These are phyloP conservation scores for Phylloporus scabripes DNA, from an alignment of 768 basidiomycete species.

Conservation along the genomic window DNA sequence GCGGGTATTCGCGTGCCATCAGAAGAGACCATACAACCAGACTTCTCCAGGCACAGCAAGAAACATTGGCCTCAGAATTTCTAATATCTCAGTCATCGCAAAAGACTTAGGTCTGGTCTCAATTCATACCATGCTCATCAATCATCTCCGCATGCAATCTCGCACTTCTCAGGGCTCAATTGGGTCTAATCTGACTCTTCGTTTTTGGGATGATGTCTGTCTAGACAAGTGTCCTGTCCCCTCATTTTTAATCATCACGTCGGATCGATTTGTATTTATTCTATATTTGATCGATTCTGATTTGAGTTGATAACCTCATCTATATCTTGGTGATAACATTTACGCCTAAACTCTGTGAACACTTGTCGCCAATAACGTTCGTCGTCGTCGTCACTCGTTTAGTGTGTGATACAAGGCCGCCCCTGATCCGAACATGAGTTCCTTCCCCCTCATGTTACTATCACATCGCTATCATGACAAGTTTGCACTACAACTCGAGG, in stretches of 20 bases:
- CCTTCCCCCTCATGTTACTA: neutral
- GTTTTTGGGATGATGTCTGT: constrained; percentile 19
- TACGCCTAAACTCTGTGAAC: neutral
- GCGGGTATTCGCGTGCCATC: constrained; percentile 3
- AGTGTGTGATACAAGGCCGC: neutral
- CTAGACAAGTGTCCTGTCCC: constrained; percentile 23
- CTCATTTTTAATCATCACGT: constrained; percentile 29
- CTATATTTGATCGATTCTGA: constrained; percentile 14
- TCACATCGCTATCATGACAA: no score
- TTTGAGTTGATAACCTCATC: constrained; percentile 2
- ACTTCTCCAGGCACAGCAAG: constrained; percentile 7
- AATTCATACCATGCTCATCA: constrained; percentile 3
- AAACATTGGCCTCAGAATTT: constrained; percentile 9
- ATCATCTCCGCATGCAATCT: constrained; percentile 3
- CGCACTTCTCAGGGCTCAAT: constrained; percentile 3
- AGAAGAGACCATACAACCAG: constrained; percentile 2
- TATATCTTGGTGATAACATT: neutral
- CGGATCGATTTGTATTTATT: constrained; percentile 23
- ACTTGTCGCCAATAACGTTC: no score
- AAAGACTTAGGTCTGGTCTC: neutral
- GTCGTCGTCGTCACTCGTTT: neutral
- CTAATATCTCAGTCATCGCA: constrained; percentile 4
- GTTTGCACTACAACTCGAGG: neutral
- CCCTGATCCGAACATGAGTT: neutral
- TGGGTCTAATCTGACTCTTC: neutral